Evolutionary conservation across 2,329 filamentous ascomycete species (phyloP).

Genomic region (Coniochaeta prunicola): DNA sequence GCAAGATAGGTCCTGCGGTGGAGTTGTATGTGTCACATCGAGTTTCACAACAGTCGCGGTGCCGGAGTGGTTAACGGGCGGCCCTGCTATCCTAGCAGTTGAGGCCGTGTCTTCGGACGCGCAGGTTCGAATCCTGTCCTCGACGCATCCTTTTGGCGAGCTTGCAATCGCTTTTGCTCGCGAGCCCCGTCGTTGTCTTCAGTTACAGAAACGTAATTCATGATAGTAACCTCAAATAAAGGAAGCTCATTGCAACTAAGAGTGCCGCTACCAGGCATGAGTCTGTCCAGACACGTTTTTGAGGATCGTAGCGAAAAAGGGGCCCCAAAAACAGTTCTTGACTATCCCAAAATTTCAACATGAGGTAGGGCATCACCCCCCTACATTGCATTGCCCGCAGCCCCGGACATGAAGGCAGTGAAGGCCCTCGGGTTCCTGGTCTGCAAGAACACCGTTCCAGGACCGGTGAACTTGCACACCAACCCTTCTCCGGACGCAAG

Average conservation of each 20-base stretch:
- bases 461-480: constrained; percentile 89
- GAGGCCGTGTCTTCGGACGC: background rate
- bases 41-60: background rate
- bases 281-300: too few species aligned
- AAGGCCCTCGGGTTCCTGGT: constrained; percentile 63
- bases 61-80: constrained; percentile 1
- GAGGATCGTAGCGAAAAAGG: too few species aligned
- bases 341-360: background rate
- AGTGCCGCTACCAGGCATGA: too few species aligned
- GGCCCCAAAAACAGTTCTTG: background rate
- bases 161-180: background rate
- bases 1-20: background rate
- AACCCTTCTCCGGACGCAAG: constrained; percentile 77
- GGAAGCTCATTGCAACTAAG: too few species aligned
- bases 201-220: too few species aligned
- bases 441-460: constrained; percentile 87
- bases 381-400: constrained; percentile 6
- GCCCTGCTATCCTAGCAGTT: background rate
- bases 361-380: background rate
- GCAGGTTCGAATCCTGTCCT: constrained; percentile 1
- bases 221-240: too few species aligned
- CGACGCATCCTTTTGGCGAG: background rate
- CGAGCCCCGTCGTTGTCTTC: too few species aligned
- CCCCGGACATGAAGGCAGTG: background rate
- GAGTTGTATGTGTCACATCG: background rate